Percentiles rank a stretch among this genome's conserved stretches.
These are phyloP conservation scores for Neurospora tetraspora DNA, from an alignment of 495 filamentous ascomycete species.

Conservation along the genomic window DNA sequence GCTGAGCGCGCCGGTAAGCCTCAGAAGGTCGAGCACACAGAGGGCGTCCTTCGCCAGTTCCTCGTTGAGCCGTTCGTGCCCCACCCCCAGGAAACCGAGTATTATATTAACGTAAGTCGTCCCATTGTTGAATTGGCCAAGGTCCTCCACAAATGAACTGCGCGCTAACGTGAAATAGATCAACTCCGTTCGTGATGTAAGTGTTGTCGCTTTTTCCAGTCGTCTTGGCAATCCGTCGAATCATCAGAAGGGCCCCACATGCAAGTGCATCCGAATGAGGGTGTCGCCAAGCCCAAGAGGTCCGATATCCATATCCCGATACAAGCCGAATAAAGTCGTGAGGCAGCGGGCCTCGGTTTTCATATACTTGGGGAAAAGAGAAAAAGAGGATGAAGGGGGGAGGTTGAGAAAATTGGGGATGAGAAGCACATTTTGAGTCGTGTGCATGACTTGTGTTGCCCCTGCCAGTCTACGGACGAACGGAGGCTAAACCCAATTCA, in stretches of 20 bases:
- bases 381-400: slow-evolving; percentile 4
- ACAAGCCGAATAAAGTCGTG: background rate
- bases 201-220: slow-evolving; percentile 9
- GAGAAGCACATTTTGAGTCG: background rate
- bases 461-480: slow-evolving; percentile 36
- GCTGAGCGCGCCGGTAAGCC: slow-evolving; percentile 81
- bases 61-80: slow-evolving; percentile 98
- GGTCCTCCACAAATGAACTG: slow-evolving; percentile 50
- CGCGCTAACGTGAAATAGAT: slow-evolving; percentile 21
- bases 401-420: slow-evolving; percentile 1
- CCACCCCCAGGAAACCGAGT: slow-evolving; percentile 85
- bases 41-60: slow-evolving; percentile 85
- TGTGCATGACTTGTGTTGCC: background rate
- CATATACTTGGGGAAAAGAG: background rate
- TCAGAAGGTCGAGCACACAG: slow-evolving; percentile 84
- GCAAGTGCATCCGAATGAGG: slow-evolving; percentile 8
- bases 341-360: background rate
- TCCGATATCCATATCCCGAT: background rate
- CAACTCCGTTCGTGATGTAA: slow-evolving; percentile 31
- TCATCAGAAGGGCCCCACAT: slow-evolving; percentile 6
- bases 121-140: slow-evolving; percentile 67
- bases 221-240: slow-evolving; percentile 11
- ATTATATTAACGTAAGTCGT: slow-evolving; percentile 75
- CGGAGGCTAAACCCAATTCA: slow-evolving; percentile 44
- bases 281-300: background rate